Percentiles rank a stretch among this genome's conserved stretches.
These are phyloP conservation scores for Geum urbanum DNA, from an alignment of 306 rosid genomes.

Conservation along the genomic window DNA sequence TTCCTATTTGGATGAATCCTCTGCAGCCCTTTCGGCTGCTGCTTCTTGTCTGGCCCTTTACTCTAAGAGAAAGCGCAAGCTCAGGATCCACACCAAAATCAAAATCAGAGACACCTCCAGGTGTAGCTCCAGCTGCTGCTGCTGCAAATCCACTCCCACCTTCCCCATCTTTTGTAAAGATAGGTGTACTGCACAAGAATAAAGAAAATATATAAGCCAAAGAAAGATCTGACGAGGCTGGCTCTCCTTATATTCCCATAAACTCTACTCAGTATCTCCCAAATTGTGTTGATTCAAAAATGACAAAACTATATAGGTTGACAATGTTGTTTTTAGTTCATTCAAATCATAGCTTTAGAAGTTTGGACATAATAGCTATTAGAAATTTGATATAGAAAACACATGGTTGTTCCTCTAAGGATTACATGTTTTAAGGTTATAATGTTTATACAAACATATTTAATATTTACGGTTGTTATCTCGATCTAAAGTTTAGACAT, in stretches of 20 bases:
- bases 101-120: constrained; percentile 85
- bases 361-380: neutral
- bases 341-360: neutral
- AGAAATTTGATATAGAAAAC: neutral
- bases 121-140: constrained; percentile 84
- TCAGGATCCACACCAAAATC: constrained; percentile 99
- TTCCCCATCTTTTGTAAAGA: constrained; percentile 96
- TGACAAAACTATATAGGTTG: neutral
- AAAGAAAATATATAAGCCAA: too few relatives aligned
- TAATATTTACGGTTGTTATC: neutral
- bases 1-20: constrained; percentile 69
- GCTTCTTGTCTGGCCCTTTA: constrained; percentile 99
- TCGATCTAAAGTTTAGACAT: neutral
- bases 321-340: neutral
- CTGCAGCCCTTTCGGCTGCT: constrained; percentile 95
- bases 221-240: neutral
- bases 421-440: neutral
- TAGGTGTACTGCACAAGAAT: constrained; percentile 79
- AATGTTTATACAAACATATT: neutral
- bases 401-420: neutral
- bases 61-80: constrained; percentile 97
- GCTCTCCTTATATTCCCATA: neutral
- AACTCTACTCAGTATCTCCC: neutral
- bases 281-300: neutral
- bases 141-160: constrained; percentile 95